A percentile compares a stretch with the other conserved stretches of the same genome.
These are phyloP conservation scores for Candida adriatica DNA, from an alignment of 805 yeast genomes.

Conservation along the genomic window DNA sequence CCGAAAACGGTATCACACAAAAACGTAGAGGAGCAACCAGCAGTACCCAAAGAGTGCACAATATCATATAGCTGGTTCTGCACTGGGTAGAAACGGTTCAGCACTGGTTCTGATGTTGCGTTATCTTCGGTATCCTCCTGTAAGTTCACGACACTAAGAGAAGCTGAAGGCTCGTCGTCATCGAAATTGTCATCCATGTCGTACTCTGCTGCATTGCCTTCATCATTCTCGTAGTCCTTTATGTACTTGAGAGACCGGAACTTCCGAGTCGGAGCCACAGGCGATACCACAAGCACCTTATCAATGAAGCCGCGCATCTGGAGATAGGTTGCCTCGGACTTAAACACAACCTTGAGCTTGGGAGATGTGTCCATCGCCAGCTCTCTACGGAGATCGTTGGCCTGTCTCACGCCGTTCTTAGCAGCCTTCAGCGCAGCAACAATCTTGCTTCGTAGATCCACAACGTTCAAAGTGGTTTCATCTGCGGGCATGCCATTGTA, in stretches of 20 bases:
- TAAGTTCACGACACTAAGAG: constrained; percentile 13
- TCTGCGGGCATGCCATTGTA: constrained; percentile 13
- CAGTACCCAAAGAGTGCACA: constrained; percentile 31
- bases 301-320: constrained; percentile 39
- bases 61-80: constrained; percentile 56
- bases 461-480: constrained; percentile 23
- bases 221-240: constrained; percentile 31
- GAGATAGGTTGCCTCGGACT: constrained; percentile 39
- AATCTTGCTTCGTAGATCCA: constrained; percentile 28
- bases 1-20: constrained; percentile 49
- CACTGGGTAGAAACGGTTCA: constrained; percentile 55
- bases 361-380: constrained; percentile 40
- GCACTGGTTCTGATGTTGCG: constrained; percentile 12
- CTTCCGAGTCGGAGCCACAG: constrained; percentile 37
- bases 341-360: constrained; percentile 38
- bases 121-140: constrained; percentile 12
- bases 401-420: constrained; percentile 53
- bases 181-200: constrained; percentile 27
- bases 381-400: constrained; percentile 55
- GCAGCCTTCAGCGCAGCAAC: constrained; percentile 48
- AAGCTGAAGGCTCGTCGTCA: constrained; percentile 16
- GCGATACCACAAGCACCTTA: constrained; percentile 44
- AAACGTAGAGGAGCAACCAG: constrained; percentile 58
- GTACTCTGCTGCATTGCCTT: constrained; percentile 23
- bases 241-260: constrained; percentile 40